Base-by-base conservation (phyloP, 192 early-diverging fungal genomes). In the Phlyctochytrium planicorne region DNA sequence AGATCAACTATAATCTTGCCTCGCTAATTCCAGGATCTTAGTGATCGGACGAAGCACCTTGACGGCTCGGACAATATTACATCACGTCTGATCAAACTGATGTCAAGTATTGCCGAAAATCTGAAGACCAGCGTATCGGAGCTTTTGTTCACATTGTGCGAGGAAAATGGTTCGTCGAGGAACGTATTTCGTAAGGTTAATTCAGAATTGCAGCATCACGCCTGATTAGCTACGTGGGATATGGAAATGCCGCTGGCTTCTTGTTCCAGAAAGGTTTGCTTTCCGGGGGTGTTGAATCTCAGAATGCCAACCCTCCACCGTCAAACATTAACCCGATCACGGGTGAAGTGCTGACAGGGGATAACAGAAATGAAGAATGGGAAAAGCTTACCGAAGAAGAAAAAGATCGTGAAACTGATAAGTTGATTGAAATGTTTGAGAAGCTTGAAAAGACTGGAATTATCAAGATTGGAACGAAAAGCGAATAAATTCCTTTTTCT, bases 351-450 rank as follows among this genome's bases (percentile, higher is more conserved):
- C 63, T 63, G 30, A 27, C 34, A 1, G 34, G 59, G 25, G 67
- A 77, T 35, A 68, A 66, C 20, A 36, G 35, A 20, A 65, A 80
- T 27, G 77, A 75, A 1, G 83, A 86, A 34, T 84, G 93, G 76
- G 84, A 87, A 3, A 81, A 85, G 16, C 93, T 99, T 93, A 97
- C 93, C 1, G 93, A 96, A 37, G 97, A 96, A 71, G 95, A 99
- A 72, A 97, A 97, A 71, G 94, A 97, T 69, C 78, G 88, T 35
- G 97, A 99, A 67, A 94, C 94, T 1, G 93, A 96, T 73, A 83
- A 85, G 29, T 70, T 99, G 71, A 89, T 98, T 81, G 94, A 94
- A 0, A 81, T 97, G 75, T 95, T 99, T 80, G 94, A 99, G 63
- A 83, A 92, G 65, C 78, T 97, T 34, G 93, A 97, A 62, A 89